Base-by-base conservation (phyloP, 805 yeast genomes). In the Spathaspora girioi region DNA sequence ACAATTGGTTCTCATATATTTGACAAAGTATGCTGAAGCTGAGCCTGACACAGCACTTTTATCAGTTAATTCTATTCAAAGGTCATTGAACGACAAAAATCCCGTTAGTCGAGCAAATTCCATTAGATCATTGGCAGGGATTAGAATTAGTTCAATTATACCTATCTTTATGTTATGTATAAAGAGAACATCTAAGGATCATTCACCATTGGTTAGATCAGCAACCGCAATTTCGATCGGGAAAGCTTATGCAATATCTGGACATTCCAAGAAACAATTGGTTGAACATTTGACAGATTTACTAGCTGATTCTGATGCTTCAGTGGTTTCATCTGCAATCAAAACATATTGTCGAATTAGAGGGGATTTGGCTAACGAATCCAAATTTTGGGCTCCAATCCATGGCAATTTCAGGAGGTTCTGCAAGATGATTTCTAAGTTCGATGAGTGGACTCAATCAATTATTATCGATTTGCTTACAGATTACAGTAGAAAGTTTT, bases 31-130 rank as follows among this genome's bases (percentile, higher is more conserved):
- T 64, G 94, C 96, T 20, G 96, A 89, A 55, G 67, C 75, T 50
- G 92, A 89, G 58, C 97, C 94, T 9, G 96, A 92, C 64, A 79
- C 89, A n/a, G 94, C 98, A 2, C 76, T 94, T 18, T 74, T 94
- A 45, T 83, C 97, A 0, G 88, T 94, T 56, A 94, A 94, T 66
- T 88, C 97, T 0, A 87, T 94, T 46, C 99, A 94, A 66, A 90
- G 88, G 67, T 78, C 89, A 1, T 69, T 93, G 27, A 73, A 78
- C 9, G 97, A 90, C 59, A 82, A 82, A 56, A 79, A 78, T 54
- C 86, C 96, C 1, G 77, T 81, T 10, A 73, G 78, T 15, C 74
- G 98, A 55, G 80, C 92, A 2, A 72, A 89, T 50, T 86, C 96
- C 0, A 79, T 94, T 43, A 77, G 92, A 49, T 84, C 91, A 12